Conservation (phyloP, 495 filamentous ascomycete species). For the Aspergillus cavernicola region DNA sequence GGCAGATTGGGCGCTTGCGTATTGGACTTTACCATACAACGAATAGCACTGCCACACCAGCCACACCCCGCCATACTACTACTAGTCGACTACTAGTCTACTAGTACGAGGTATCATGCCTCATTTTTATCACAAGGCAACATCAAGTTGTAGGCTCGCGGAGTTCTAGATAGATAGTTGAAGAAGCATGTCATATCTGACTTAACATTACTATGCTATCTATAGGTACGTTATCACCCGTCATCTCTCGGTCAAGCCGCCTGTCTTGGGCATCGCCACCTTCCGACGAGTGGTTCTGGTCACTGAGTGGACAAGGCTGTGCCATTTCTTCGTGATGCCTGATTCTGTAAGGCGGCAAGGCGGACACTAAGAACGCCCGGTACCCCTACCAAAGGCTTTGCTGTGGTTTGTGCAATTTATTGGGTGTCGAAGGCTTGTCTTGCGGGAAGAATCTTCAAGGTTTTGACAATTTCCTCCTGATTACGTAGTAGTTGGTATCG, state of each 20-base stretch:
- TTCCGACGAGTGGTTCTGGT: not conserved
- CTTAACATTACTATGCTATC: not conserved
- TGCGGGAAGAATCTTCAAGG: no score
- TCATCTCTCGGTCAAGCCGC: not conserved
- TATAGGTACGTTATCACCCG: not conserved
- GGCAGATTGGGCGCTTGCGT: not conserved
- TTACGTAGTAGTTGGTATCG: no score
- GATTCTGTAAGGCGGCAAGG: not conserved
- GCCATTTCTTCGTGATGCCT: not conserved
- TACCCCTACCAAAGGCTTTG: not conserved
- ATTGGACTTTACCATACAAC: not conserved
- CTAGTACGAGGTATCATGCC: no score
- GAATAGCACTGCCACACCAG: not conserved
- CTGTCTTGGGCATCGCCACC: constrained; percentile 6
- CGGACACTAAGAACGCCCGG: not conserved
- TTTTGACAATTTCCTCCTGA: no score
- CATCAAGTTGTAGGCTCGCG: no score
- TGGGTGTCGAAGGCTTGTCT: no score
- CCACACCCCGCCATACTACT: constrained; percentile 1
- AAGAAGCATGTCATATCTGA: not conserved
- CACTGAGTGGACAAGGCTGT: not conserved
- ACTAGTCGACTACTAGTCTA: no score
- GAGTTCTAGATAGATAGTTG: no score
- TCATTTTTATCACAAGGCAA: no score
- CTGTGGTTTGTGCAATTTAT: no score